Base-by-base conservation (phyloP, 495 filamentous ascomycete species). In the Aeminium ludgeri region DNA sequence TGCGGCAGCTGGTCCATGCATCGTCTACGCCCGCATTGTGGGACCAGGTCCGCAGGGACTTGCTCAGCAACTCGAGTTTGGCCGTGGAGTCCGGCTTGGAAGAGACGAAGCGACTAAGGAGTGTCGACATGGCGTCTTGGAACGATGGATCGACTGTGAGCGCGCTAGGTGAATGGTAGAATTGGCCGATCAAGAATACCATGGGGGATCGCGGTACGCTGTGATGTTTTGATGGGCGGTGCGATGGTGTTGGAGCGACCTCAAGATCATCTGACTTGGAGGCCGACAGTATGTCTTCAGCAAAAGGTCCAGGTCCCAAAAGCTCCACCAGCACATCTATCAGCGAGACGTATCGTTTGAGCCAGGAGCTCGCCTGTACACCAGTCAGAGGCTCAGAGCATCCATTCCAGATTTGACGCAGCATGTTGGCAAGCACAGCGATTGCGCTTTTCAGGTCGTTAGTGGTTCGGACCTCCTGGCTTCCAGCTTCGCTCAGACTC, bases 401-500 rank as follows among this genome's bases (percentile, higher is more conserved):
- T n/a, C 36, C 45, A 3, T 57, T 60, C 82, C 87, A 92, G 2
- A 86, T 60, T 11, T 64, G 70, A 38, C 74, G 70, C 8, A 92
- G 56, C 16, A 80, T 48, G 20, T 70, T 70, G 40, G 89, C 65
- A 17, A 85, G 62, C 36, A 74, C 68, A 10, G 82, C 75, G 34
- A 92, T 67, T 32, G 85, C 83, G 36, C 75, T 67, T 60, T 81
- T 82, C 4, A 81, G 77, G 41, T 96, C 86, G 17, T 68, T 69
- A 0, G 83, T 83, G 10, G 86, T 79, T 49, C 85, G 94, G 41
- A 97, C 76, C 54, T 97, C 89, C 59, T 91, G 89, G 32, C 69
- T 76, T 5, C 81, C 81, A 0, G 89, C 86, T 38, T 76, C 68
- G 3, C n/a, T n/a, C n/a, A n/a, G n/a, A n/a, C n/a, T n/a, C n/a